Conservation (phyloP, 176 grass and related monocot genomes). For the Echinochloa phyllopogon region DNA sequence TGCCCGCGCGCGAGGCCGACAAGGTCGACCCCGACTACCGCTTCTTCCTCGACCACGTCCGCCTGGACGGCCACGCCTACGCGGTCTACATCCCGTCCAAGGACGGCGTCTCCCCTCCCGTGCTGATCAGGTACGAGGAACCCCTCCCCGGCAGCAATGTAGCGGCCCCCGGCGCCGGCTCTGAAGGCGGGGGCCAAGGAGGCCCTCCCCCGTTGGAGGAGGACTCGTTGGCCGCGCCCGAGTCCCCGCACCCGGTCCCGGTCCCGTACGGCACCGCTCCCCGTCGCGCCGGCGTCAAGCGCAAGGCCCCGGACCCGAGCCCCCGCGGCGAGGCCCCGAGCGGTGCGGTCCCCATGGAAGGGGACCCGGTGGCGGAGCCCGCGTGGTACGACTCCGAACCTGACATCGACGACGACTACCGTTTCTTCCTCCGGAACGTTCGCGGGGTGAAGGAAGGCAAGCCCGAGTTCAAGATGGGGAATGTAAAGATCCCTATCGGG, state of each 20-base stretch:
- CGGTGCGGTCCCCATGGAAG: neutral
- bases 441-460: neutral
- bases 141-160: neutral
- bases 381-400: neutral
- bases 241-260: neutral
- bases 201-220: neutral
- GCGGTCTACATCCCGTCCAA: conserved; percentile 15
- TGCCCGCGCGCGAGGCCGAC: conserved; percentile 2
- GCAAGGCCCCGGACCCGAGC: neutral
- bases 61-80: conserved; percentile 34
- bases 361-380: neutral
- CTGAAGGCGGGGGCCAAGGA: too few species aligned
- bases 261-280: neutral
- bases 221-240: neutral
- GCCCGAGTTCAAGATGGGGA: conserved; percentile 5
- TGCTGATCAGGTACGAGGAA: conserved; percentile 42
- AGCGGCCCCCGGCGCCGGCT: too few species aligned
- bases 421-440: conserved; percentile 19
- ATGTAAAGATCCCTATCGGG: neutral
- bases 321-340: neutral
- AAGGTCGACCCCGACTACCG: conserved; percentile 36
- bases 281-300: neutral
- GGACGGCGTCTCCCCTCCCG: conserved; percentile 17
- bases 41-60: conserved; percentile 46
- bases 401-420: conserved; percentile 29